A percentile compares a stretch with the other conserved stretches of the same genome.
Conservation (phyloP, 257 asterid species). For the Solanum chmielewskii region DNA sequence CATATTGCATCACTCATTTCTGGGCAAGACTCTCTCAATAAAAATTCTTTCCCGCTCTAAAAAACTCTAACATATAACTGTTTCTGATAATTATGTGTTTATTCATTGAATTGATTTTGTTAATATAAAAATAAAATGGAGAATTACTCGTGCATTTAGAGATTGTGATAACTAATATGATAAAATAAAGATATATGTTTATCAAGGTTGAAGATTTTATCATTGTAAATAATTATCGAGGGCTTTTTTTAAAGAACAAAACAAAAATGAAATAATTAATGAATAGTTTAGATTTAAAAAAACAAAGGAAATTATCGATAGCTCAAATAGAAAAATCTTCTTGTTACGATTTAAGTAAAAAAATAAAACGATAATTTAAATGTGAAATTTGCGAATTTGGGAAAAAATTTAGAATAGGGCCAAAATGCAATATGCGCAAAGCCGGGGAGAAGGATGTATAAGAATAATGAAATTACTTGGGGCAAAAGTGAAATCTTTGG, state of each 20-base stretch:
- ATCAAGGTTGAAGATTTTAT: neutral
- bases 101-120: neutral
- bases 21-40: neutral
- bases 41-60: neutral
- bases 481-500: neutral
- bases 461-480: neutral
- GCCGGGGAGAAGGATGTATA: neutral
- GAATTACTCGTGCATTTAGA: neutral
- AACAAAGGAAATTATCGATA: neutral
- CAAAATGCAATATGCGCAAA: neutral
- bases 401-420: neutral
- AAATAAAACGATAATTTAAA: no score
- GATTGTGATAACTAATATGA: neutral
- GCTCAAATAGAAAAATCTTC: neutral
- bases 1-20: neutral
- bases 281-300: neutral
- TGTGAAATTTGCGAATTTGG: neutral
- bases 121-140: neutral
- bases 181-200: neutral
- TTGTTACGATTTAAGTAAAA: no score
- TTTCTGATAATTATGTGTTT: neutral
- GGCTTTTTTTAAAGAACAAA: accelerated
- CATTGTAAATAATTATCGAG: neutral
- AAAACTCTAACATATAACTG: neutral
- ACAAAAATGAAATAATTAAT: neutral